Evolutionary conservation across 1,139 yeast species (phyloP).

Genomic region (Candida smagusa): DNA sequence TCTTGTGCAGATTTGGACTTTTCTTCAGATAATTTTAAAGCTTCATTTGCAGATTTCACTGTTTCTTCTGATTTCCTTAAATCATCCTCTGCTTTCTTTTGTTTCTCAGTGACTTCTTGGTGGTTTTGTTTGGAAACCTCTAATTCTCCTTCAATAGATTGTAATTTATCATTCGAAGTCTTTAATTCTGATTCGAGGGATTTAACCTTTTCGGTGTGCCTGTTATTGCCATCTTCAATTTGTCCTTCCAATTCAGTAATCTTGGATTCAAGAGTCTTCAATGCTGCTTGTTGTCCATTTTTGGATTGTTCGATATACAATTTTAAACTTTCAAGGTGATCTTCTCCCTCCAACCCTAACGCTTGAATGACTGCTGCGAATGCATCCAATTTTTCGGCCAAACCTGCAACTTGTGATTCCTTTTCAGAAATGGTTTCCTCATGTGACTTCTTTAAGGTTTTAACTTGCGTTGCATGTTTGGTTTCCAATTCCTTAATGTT

Average conservation of each 20-base stretch:
- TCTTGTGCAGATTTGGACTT: too few species aligned
- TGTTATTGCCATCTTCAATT: neutral
- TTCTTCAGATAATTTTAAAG: too few species aligned
- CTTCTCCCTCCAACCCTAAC: neutral
- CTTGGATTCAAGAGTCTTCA: conserved; percentile 2
- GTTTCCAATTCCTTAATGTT: too few species aligned
- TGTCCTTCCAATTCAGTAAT: neutral
- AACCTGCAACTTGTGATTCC: conserved; percentile 1
- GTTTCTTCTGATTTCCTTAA: too few species aligned
- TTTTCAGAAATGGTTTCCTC: neutral
- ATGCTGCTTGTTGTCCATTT: neutral
- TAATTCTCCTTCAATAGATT: too few species aligned
- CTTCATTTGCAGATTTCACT: too few species aligned
- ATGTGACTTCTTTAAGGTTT: neutral
- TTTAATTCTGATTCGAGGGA: neutral
- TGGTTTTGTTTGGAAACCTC: too few species aligned
- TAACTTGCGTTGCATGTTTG: neutral
- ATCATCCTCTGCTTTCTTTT: too few species aligned
- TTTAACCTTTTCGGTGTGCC: neutral
- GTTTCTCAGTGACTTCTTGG: too few species aligned
- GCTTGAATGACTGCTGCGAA: neutral
- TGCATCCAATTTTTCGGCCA: neutral
- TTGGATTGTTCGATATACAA: neutral
- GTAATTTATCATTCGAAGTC: neutral
- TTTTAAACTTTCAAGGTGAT: neutral